These are phyloP conservation scores for Geotrichum candidum DNA, from an alignment of 1,139 yeast genomes.

Conservation along the genomic window DNA sequence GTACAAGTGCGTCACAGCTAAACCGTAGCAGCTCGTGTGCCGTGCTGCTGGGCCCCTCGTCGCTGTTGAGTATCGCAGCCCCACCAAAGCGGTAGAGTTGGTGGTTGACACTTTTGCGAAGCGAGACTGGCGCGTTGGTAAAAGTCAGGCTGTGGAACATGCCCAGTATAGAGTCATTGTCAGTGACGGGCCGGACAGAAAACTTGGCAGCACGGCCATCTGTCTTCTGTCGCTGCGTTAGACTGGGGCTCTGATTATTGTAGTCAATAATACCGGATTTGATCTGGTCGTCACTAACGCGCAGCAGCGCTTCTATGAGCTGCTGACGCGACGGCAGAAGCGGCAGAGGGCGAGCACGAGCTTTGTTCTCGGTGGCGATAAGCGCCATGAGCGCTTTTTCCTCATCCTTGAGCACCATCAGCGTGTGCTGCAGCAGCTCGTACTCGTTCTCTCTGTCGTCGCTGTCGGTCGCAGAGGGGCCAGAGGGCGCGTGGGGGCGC, in stretches of 20 bases:
- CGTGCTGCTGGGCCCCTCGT: constrained; percentile 1
- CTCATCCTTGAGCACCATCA: constrained; percentile 13
- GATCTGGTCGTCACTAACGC: constrained; percentile 2
- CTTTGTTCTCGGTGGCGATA: background rate
- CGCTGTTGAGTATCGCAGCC: constrained; percentile 12
- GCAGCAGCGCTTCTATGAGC: background rate
- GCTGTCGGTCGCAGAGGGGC: background rate
- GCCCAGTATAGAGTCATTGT: constrained; percentile 15
- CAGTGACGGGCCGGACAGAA: constrained; percentile 4
- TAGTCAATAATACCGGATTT: background rate
- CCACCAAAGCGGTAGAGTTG: constrained; percentile 5
- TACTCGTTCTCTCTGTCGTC: background rate
- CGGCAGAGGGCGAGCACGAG: background rate
- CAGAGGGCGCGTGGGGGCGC: background rate
- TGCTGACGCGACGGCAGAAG: background rate
- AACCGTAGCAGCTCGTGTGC: constrained; percentile 18
- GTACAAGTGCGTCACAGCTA: constrained; percentile 16
- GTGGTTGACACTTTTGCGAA: background rate
- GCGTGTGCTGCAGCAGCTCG: constrained; percentile 6
- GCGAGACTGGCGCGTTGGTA: constrained; percentile 1
- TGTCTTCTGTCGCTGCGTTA: background rate
- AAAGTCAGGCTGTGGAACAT: constrained; percentile 23
- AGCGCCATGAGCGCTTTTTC: constrained; percentile 3
- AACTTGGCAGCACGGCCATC: constrained; percentile 2
- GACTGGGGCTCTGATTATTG: background rate